phyloP scores from a whole-genome alignment of 106 monocot genomes.

The Alisma plantagoaquatica region DNA sequence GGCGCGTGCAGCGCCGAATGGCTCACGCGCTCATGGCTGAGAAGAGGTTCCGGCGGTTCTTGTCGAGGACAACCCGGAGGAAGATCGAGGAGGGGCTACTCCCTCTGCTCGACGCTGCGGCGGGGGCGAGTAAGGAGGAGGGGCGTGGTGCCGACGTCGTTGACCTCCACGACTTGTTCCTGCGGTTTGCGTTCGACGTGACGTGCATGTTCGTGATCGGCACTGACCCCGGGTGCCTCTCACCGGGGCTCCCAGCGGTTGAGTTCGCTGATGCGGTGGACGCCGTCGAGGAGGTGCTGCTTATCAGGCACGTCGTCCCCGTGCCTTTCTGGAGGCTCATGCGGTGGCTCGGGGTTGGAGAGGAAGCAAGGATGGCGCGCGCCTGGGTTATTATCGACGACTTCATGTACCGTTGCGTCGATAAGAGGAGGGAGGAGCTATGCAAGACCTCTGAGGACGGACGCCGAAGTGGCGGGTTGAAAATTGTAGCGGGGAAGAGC shows the following conservation, averaged over 20 bases:
- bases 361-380: slow-evolving; percentile 14
- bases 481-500: too few species aligned
- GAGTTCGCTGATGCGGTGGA: slow-evolving; percentile 8
- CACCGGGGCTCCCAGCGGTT: background rate
- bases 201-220: slow-evolving; percentile 5
- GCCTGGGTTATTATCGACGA: slow-evolving; percentile 20
- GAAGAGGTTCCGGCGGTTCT: slow-evolving; percentile 17
- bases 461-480: too few species aligned
- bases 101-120: slow-evolving; percentile 19
- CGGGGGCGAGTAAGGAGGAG: background rate
- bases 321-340: slow-evolving; percentile 1
- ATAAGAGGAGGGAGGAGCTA: slow-evolving; percentile 1
- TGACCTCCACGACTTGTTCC: slow-evolving; percentile 22
- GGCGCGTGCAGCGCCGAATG: slow-evolving; percentile 14
- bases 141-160: too few species aligned
- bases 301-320: slow-evolving; percentile 9
- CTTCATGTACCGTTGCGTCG: slow-evolving; percentile 13
- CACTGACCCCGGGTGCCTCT: slow-evolving; percentile 8
- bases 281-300: slow-evolving; percentile 5
- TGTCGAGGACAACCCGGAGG: slow-evolving; percentile 1
- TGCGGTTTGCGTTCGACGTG: slow-evolving; percentile 11
- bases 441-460: background rate
- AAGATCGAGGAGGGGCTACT: slow-evolving; percentile 26
- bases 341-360: slow-evolving; percentile 14
- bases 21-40: slow-evolving; percentile 11